These are phyloP conservation scores for Lepidium africanum DNA, from an alignment of 345 rosid genomes.

Conservation along the genomic window DNA sequence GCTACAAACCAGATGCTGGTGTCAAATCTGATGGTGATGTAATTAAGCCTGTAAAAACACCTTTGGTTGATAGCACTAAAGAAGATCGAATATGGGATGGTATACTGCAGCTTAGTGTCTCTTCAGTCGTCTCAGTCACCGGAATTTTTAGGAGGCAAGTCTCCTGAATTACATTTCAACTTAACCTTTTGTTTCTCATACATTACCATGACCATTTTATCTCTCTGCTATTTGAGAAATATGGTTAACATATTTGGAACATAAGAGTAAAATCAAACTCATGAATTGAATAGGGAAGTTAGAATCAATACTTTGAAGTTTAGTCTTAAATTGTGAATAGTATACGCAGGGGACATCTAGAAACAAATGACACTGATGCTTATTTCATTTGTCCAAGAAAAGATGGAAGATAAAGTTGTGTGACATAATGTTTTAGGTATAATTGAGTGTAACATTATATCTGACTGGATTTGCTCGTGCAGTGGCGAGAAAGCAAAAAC, in stretches of 20 bases:
- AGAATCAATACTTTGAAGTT: not conserved
- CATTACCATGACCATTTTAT: not conserved
- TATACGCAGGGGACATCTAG: not conserved
- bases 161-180: not conserved
- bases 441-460: not conserved
- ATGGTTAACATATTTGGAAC: not conserved
- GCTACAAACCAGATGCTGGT: not conserved
- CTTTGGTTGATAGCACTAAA: constrained; percentile 15
- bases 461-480: constrained; percentile 22
- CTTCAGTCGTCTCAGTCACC: constrained; percentile 42
- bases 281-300: not conserved
- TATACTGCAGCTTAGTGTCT: constrained; percentile 50
- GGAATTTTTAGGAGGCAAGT: constrained; percentile 73
- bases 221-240: not conserved
- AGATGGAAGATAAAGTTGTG: not conserved
- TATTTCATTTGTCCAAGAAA: not conserved
- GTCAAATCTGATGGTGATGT: constrained; percentile 13
- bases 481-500: constrained; percentile 79
- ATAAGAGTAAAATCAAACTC: not conserved
- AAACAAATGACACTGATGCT: not conserved
- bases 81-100: constrained; percentile 78
- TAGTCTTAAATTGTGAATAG: not conserved
- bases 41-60: not conserved
- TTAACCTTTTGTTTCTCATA: not conserved
- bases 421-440: not conserved